phyloP scores from a whole-genome alignment of 805 yeast genomes.

The Ogataea dorogensis region DNA sequence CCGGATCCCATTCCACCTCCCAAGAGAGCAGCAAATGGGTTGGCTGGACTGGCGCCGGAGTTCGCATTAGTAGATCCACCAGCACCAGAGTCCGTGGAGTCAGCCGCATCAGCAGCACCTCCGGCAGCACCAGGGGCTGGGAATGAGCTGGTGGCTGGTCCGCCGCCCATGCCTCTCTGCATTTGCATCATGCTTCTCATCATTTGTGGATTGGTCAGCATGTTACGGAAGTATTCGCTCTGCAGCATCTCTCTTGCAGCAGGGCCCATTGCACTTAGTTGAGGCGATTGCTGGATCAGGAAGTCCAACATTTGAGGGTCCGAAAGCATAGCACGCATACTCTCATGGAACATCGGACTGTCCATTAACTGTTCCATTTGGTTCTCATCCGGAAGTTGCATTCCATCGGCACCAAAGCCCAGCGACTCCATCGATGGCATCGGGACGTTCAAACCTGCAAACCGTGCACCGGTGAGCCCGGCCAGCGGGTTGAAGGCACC shows the following conservation, averaged over 20 bases:
- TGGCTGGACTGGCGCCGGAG: slow-evolving; percentile 28
- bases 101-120: slow-evolving; percentile 2
- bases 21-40: slow-evolving; percentile 44
- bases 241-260: slow-evolving; percentile 83
- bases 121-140: slow-evolving; percentile 49
- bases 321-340: slow-evolving; percentile 75
- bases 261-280: slow-evolving; percentile 83
- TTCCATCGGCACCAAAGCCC: slow-evolving; percentile 88
- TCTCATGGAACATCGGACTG: slow-evolving; percentile 77
- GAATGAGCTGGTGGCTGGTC: slow-evolving; percentile 34
- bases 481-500: slow-evolving; percentile 89
- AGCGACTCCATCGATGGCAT: slow-evolving; percentile 67
- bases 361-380: slow-evolving; percentile 74
- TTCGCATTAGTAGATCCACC: slow-evolving; percentile 24
- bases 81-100: slow-evolving; percentile 15
- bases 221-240: slow-evolving; percentile 76
- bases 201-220: slow-evolving; percentile 80
- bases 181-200: slow-evolving; percentile 79
- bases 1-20: slow-evolving; percentile 28
- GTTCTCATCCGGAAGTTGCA: slow-evolving; percentile 75
- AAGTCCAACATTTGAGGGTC: slow-evolving; percentile 88
- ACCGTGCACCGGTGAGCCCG: slow-evolving; percentile 91
- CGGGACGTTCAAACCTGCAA: slow-evolving; percentile 83
- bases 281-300: slow-evolving; percentile 80
- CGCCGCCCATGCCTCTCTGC: slow-evolving; percentile 50